Base-by-base conservation (phyloP, 805 yeast genomes). In the Nakazawaea molendinolei region DNA sequence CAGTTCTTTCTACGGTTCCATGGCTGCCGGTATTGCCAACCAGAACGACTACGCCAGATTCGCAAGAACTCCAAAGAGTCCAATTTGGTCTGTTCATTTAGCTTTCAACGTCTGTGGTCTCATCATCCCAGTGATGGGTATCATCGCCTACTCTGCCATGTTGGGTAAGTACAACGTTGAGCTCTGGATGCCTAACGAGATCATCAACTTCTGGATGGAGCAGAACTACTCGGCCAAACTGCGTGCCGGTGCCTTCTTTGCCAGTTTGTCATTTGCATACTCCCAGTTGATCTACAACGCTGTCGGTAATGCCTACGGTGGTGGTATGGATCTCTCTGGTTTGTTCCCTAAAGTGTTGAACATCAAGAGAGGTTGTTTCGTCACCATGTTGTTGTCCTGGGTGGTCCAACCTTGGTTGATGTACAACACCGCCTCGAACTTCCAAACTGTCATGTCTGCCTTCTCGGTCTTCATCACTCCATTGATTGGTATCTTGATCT, bases 291-390 rank as follows among this genome's bases (percentile, higher is more conserved):
- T 63, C 9, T 60, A 63, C 43, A 63, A 63, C 36, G 56, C 63
- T 17, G 52, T 63, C 14, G 59, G 60, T 28, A 56, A 60, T 34
- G 65, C 66, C 27, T 54, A 64, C 28, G 58, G 71, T 31, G 71
- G 71, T 9, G 75, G 74, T 13, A 72, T 69, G 58, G 76, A 71
- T 42, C 45, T 72, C 44, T 64, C 72, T 18, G 75, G 69, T 38
- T 44, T 71, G 41, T 55, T 61, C 33, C 74, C 74, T 13, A 53
- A 56, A 38, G 65, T 58, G 41, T 48, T 69, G 42, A 63, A 63
- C 43, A 56, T 69, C 33, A 53, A 56, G 28, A 52, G 74, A 28
- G 79, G 78, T 15, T 67, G 72, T 21, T 55, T 58, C 49, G 45
- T 69, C 36, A 63, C 61, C 15, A 53, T 52, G 22, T 34, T 50